Base-by-base conservation (phyloP, 306 rosid genomes). In the Styphnolobium japonicum region DNA sequence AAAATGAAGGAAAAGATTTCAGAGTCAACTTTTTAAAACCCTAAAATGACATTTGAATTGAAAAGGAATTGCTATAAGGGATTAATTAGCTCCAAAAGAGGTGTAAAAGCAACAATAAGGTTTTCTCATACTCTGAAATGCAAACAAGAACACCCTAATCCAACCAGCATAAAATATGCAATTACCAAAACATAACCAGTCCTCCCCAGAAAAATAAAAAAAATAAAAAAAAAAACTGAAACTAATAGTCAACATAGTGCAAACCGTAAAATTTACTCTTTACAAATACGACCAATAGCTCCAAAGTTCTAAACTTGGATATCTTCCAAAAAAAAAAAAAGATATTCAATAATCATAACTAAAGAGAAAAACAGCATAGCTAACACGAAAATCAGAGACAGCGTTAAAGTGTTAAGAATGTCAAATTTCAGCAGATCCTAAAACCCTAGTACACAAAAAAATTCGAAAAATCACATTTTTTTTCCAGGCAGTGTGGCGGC, bases 401-500 rank as follows among this genome's bases (percentile, higher is more conserved):
- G 23, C 43, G 7, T 31, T 7, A 12, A 46, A 85, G 7, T 1
- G 18, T 4, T 16, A 1, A 12, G 14, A 62, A 7, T 29, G 18
- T 10, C 4, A 3, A 46, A 48, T 51, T 65, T 64, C 25, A 75
- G 42, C 14, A 27, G 60, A 46, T 0, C 81, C 86, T 75, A 80
- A 89, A 90, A 88, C 90, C 97, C 92, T 87, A 84, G 67, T 73
- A 80, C 16, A 16, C n/a, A n/a, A 31, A 39, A 61, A 68, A 83
- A 15, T n/a, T n/a, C n/a, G n/a, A 51, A 37, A 62, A 73, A n/a
- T n/a, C n/a, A n/a, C n/a, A n/a, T n/a, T n/a, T n/a, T n/a, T n/a
- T n/a, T n/a, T n/a, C n/a, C n/a, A 60, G 60, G 0, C n/a, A 37
- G 4, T 45, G 19, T 18, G 5, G 23, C 4, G 49, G 9, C 33